A percentile compares a stretch with the other conserved stretches of the same genome.
phyloP scores from a whole-genome alignment of 2,329 filamentous ascomycete genomes.

The Beauveria pseudobassiana region DNA sequence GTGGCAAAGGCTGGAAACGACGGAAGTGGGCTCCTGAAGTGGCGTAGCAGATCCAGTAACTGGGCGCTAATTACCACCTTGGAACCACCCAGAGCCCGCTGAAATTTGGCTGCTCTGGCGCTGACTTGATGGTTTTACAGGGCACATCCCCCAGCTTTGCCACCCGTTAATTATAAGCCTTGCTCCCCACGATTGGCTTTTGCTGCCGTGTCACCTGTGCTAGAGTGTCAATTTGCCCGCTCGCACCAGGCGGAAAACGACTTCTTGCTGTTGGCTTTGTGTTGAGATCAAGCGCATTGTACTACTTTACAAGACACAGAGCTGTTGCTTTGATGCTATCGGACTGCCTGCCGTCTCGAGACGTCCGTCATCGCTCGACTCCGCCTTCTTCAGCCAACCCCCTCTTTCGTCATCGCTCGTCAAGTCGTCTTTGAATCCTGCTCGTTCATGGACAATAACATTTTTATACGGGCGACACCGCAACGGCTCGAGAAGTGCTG shows the following conservation, averaged over 20 bases:
- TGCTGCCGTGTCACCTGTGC: background rate
- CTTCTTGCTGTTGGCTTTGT: background rate
- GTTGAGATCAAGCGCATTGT: background rate
- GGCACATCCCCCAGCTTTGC: slow-evolving; percentile 10
- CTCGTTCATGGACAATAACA: slow-evolving; percentile 7
- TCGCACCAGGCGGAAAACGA: background rate
- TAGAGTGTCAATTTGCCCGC: background rate
- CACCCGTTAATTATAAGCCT: background rate
- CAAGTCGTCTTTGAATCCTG: background rate
- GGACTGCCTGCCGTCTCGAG: background rate
- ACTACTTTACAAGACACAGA: background rate
- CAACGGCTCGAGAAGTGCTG: background rate
- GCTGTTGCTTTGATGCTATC: background rate
- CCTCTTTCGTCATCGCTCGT: slow-evolving; percentile 4
- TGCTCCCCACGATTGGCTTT: slow-evolving; percentile 3
- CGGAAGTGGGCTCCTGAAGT: background rate
- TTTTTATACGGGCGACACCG: background rate
- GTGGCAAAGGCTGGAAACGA: background rate
- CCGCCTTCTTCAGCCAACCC: background rate
- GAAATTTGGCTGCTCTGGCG: background rate
- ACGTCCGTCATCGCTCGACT: background rate
- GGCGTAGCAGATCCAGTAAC: background rate
- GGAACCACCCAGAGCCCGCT: background rate
- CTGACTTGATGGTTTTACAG: background rate
- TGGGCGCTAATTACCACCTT: background rate